Evolutionary conservation across 129 eudicot species (phyloP).

Genomic region (Mikania micrantha): DNA sequence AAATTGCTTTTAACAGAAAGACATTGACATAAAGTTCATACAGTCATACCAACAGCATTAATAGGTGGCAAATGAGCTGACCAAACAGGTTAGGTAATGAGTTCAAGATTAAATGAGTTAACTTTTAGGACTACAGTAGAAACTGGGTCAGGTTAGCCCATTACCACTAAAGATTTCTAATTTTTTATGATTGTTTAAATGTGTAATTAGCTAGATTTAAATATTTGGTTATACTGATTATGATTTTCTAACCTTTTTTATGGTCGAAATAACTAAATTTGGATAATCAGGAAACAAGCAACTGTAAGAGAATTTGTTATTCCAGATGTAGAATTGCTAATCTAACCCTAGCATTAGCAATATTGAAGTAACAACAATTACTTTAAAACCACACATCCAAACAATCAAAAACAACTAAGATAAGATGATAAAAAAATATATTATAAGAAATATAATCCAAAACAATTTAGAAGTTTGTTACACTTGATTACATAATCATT

Average conservation of each 20-base stretch:
- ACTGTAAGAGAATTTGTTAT: background rate
- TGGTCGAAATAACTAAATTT: background rate
- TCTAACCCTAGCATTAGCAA: background rate
- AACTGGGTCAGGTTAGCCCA: background rate
- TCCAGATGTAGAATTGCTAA: background rate
- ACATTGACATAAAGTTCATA: background rate
- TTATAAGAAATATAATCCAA: background rate
- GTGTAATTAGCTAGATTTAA: background rate
- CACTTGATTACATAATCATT: background rate
- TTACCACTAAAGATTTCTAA: too few relatives aligned
- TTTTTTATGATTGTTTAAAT: background rate
- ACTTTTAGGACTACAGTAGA: too few relatives aligned
- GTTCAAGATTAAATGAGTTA: background rate
- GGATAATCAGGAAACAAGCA: background rate
- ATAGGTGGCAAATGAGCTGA: slow-evolving; percentile 3
- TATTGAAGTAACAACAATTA: background rate
- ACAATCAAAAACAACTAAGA: too few relatives aligned
- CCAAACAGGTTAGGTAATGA: background rate
- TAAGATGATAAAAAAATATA: background rate
- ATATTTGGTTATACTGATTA: background rate
- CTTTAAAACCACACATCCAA: background rate
- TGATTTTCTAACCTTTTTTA: too few relatives aligned
- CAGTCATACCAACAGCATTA: background rate
- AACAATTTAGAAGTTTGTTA: background rate
- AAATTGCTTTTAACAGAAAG: background rate